Conservation (phyloP, 495 filamentous ascomycete species). For the Penicillium ucsense region DNA sequence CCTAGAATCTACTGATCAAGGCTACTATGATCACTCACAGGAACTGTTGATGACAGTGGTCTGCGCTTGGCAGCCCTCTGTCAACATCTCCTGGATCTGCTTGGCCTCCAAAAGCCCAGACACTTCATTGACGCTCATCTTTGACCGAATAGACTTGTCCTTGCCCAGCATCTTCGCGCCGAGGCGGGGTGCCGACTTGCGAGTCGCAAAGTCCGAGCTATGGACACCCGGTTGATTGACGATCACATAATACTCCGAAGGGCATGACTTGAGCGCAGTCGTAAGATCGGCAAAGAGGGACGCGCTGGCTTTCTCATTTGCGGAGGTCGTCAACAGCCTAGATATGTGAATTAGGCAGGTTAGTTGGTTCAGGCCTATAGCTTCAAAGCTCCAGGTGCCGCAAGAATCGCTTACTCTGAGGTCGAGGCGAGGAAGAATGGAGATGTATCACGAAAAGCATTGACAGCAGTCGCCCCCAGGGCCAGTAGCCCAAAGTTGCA, state of each 20-base stretch:
- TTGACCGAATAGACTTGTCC: slow-evolving; percentile 40
- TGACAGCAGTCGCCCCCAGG: slow-evolving; percentile 47
- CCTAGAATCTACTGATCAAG: background rate
- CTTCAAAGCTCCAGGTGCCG: slow-evolving; percentile 2
- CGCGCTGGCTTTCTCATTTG: slow-evolving; percentile 33
- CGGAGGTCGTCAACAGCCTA: slow-evolving; percentile 36
- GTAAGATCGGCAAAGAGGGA: slow-evolving; percentile 23
- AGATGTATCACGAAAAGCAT: slow-evolving; percentile 74
- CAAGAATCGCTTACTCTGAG: slow-evolving; percentile 50
- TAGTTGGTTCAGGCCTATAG: slow-evolving; percentile 13
- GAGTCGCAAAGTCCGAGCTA: slow-evolving; percentile 50
- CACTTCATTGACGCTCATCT: slow-evolving; percentile 50
- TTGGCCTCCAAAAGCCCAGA: slow-evolving; percentile 49
- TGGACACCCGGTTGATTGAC: slow-evolving; percentile 71
- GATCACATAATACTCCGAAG: slow-evolving; percentile 70
- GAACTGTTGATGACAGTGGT: slow-evolving; percentile 49
- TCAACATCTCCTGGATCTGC: slow-evolving; percentile 41
- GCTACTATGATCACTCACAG: slow-evolving; percentile 37
- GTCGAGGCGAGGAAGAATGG: slow-evolving; percentile 81
- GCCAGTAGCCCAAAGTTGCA: slow-evolving; percentile 50
- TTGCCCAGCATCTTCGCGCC: slow-evolving; percentile 40
- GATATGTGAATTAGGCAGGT: slow-evolving; percentile 12
- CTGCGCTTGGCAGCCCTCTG: slow-evolving; percentile 43
- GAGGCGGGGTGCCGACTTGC: slow-evolving; percentile 51
- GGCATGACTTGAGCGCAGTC: slow-evolving; percentile 51